Evolutionary conservation across 129 eudicot species (phyloP).

Genomic region (Lonicera japonica): DNA sequence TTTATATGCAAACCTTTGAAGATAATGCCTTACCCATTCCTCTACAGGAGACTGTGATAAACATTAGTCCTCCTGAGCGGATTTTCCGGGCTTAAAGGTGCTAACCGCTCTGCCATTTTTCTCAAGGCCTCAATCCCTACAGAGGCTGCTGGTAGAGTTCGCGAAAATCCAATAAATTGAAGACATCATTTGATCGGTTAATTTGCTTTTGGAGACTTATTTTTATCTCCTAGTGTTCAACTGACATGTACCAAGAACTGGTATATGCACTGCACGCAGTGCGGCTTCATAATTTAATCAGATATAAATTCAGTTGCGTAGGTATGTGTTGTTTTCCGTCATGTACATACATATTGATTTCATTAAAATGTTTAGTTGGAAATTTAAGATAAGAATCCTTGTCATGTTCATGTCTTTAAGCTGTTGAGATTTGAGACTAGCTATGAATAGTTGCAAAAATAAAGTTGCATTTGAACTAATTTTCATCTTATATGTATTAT

Average conservation of each 20-base stretch:
- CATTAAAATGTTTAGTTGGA: constrained; percentile 6
- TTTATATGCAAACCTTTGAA: constrained; percentile 74
- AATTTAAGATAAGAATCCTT: not conserved
- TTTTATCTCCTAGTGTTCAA: not conserved
- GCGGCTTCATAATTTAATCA: not conserved
- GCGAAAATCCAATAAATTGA: constrained; percentile 41
- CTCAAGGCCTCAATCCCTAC: constrained; percentile 90
- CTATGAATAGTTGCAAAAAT: not conserved
- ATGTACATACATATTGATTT: constrained; percentile 13
- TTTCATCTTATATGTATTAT: not conserved
- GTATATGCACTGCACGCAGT: constrained; percentile 8
- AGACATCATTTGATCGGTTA: not conserved
- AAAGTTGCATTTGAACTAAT: not conserved
- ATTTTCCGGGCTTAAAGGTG: constrained; percentile 78
- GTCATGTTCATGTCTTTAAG: constrained; percentile 5
- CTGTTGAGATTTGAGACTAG: not conserved
- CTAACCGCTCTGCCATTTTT: constrained; percentile 98
- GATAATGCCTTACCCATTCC: constrained; percentile 73
- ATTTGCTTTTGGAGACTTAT: too few species aligned
- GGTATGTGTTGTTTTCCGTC: not conserved
- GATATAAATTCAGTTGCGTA: not conserved
- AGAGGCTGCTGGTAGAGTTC: constrained; percentile 71
- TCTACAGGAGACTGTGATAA: constrained; percentile 63
- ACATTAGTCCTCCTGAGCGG: constrained; percentile 64
- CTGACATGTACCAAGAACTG: not conserved